Base-by-base conservation (phyloP, 805 yeast genomes). In the Saccharomyces mikatae region DNA sequence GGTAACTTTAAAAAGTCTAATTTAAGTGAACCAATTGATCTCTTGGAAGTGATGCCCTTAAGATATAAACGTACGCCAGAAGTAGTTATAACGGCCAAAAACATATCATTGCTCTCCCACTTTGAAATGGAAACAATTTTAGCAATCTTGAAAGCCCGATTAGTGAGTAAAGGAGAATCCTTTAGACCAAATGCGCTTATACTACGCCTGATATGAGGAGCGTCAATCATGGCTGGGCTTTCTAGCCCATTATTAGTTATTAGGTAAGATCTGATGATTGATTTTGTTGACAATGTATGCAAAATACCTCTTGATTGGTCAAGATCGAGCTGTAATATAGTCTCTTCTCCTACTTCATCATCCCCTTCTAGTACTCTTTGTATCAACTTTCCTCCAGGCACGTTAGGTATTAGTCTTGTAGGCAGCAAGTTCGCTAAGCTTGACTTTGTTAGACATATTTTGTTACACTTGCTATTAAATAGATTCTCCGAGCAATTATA, bases 401-500 rank as follows among this genome's bases (percentile, higher is more conserved):
- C 47, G 24, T 57, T 58, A 6, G 64, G 58, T 31, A 63, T 56
- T 41, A 65, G 46, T 31, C 58, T 59, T 4, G 65, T 60, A 13
- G 82, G 83, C 14, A 81, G 69, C 30, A 80, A 72, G 17, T 78
- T 73, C 0, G 84, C 71, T 22, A 83, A 66, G 0, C 74, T 83
- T 60, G 78, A 79, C 69, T 80, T 81, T 50, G 96, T 88, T 54
- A 87, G 77, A 67, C 96, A 88, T 47, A 84, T 81, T 67, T 89
- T 89, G 62, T 81, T 81, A 64, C 94, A 86, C 60, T 83, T 86
- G 63, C 86, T 84, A 57, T 83, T 80, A 66, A 88, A 88, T 86
- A 96, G 91, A 51, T 87, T 83, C 47, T 88, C 91, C 30, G 84
- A 79, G 62, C 83, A 85, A 8, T 89, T 78, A 66, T 91, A 91